Evolutionary conservation across 208 protist species (phyloP), one percentile per base, ranked within the genome.

Genomic region (Crithidia expoeki): DNA sequence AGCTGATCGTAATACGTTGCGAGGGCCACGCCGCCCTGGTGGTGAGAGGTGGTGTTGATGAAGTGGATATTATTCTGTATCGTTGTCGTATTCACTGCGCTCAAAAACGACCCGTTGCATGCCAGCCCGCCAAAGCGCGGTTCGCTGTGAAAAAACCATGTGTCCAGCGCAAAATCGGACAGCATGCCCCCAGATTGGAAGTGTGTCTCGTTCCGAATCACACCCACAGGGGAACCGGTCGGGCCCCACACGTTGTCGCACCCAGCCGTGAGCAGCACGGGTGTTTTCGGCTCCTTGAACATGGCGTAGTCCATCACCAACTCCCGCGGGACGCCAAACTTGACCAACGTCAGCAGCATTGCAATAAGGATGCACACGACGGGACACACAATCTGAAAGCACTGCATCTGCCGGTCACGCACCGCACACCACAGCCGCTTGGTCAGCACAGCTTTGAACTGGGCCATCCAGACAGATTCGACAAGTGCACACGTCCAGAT

Each of bases 1-100:
- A 97, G 92, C 72, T 98, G 93, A 33, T 94, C 93, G 79, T 97
- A 99, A 34, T 98, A 93, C 30, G 76, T 79, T 9, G 86, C 92
- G 23, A 94, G 76, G 38, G 46, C 55, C 17, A 76, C 25, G 10
- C 30, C 63, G 6, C 66, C 38, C 51, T 80, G 75, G 30, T 80
- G 75, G n/a, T 68, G 71, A 2, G 66, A 73, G 21, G 52, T 56
- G 3, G 60, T 44, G 52, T 76, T 76, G 34, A 63, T 42, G 14
- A 69, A 44, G 44, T 64, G 40, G 1, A 76, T 9, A 30, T 69
- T 75, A 1, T 32, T 49, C 12, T 68, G 19, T 11, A 21, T 19
- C 7, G 23, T 34, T 10, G n/a, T 30, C 25, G 42, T 52, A 30
- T 62, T 25, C 1, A 23, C 4, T 2, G 42, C 23, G 23, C 27